These are phyloP conservation scores for Pseudogymnoascus sp. DNA, from an alignment of 2,329 filamentous ascomycete species.

Conservation along the genomic window DNA sequence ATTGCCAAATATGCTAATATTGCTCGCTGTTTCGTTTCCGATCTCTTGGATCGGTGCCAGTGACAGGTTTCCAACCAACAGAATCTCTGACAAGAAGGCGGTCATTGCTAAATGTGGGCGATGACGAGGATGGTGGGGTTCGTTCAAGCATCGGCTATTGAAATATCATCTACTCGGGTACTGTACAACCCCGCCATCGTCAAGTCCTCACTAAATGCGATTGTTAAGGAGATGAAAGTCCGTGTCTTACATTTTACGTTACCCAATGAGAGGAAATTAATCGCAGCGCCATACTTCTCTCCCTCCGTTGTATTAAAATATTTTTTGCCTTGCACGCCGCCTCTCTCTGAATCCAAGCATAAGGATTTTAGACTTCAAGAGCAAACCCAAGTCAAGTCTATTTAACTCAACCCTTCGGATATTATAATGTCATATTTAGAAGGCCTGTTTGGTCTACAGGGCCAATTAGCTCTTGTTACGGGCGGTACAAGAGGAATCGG, in stretches of 20 bases:
- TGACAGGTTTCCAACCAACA: background rate
- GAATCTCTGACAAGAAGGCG: background rate
- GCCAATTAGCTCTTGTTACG: conserved; percentile 33
- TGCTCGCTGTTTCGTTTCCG: background rate
- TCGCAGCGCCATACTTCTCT: background rate
- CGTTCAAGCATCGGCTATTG: background rate
- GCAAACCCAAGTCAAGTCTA: background rate
- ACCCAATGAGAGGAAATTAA: background rate
- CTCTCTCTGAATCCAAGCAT: background rate
- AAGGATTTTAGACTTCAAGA: background rate
- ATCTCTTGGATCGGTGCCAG: background rate
- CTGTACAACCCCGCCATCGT: background rate
- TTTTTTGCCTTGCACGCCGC: background rate
- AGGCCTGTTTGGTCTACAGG: conserved; percentile 29
- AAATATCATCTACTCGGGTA: background rate
- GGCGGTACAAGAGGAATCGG: conserved; percentile 35
- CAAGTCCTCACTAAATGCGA: background rate
- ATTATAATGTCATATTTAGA: background rate
- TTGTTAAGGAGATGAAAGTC: background rate
- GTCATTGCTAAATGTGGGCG: background rate
- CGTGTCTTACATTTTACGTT: background rate
- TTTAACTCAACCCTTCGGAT: background rate
- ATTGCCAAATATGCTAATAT: background rate
- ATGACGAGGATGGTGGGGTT: background rate
- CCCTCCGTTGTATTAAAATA: background rate